Conservation (phyloP, 2,329 filamentous ascomycete genomes). For the Stemphylium vesicarium region DNA sequence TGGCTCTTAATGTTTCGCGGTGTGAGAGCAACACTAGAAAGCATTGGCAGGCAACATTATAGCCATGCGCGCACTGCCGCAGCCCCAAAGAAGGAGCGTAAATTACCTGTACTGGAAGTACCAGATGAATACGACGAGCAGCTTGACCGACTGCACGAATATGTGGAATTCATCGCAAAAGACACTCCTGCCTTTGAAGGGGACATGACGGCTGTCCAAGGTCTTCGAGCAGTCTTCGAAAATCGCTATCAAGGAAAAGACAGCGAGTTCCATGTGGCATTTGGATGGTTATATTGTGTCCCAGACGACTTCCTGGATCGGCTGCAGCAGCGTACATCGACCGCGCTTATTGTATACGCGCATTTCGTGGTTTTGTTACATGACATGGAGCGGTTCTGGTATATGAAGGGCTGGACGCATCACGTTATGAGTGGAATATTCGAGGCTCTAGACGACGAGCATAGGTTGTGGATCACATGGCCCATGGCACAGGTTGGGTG, state of each 20-base stretch:
- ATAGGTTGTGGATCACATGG: conserved; percentile 33
- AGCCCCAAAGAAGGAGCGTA: conserved; percentile 11
- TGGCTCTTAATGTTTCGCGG: conserved; percentile 43
- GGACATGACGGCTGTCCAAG: conserved; percentile 17
- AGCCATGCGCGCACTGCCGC: conserved; percentile 15
- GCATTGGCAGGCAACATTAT: conserved; percentile 10
- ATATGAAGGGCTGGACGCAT: conserved; percentile 39
- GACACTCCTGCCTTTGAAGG: conserved; percentile 1
- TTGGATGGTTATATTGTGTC: conserved; percentile 37
- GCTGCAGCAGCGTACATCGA: conserved; percentile 29
- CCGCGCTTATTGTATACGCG: conserved; percentile 33
- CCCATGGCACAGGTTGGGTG: conserved; percentile 30
- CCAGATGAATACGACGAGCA: conserved; percentile 27
- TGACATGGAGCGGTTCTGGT: conserved; percentile 40
- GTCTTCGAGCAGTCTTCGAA: conserved; percentile 28
- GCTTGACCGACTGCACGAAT: conserved; percentile 24
- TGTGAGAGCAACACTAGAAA: conserved; percentile 30
- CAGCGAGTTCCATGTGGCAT: conserved; percentile 33
- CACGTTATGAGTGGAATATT: conserved; percentile 38
- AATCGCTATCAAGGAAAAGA: conserved; percentile 33
- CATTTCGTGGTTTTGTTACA: conserved; percentile 36
- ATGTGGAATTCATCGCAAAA: conserved; percentile 13
- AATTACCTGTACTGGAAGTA: conserved; percentile 14
- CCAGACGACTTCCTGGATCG: conserved; percentile 31
- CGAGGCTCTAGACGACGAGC: conserved; percentile 22